These are phyloP conservation scores for Akanthomyces muscarius DNA, from an alignment of 2,329 filamentous ascomycete species.

Conservation along the genomic window DNA sequence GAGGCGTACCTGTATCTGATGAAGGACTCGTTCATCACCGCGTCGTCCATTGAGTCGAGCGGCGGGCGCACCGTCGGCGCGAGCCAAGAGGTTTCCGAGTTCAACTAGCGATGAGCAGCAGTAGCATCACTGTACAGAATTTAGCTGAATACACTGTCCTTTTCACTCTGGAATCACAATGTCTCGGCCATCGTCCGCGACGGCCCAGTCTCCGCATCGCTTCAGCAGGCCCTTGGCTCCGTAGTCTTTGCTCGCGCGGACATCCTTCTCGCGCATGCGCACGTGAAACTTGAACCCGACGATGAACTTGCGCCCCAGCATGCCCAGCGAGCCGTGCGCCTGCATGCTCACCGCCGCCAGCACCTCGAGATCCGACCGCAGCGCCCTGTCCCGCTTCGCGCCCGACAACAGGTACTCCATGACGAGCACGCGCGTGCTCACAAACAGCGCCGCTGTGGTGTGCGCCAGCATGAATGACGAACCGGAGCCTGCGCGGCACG, in stretches of 20 bases:
- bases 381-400: conserved; percentile 9
- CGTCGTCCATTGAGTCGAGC: conserved; percentile 26
- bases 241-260: conserved; percentile 18
- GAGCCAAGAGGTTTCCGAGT: conserved; percentile 15
- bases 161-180: conserved; percentile 9
- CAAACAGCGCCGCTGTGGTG: conserved; percentile 21
- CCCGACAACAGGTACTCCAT: conserved; percentile 21
- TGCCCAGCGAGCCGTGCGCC: conserved; percentile 19
- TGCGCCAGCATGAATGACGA: conserved; percentile 22
- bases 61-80: conserved; percentile 25
- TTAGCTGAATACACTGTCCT: not conserved
- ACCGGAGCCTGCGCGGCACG: conserved; percentile 16
- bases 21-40: conserved; percentile 38
- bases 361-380: conserved; percentile 23
- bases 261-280: conserved; percentile 15
- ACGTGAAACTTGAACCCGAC: conserved; percentile 23
- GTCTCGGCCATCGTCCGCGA: not conserved
- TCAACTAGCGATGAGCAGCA: not conserved
- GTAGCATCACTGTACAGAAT: not conserved
- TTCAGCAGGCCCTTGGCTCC: conserved; percentile 21
- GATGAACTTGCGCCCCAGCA: conserved; percentile 22
- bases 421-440: conserved; percentile 20
- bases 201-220: conserved; percentile 23
- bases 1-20: conserved; percentile 42
- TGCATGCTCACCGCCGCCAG: conserved; percentile 20